Conservation (phyloP, 2,329 filamentous ascomycete species). For the Cladosporium sp. region DNA sequence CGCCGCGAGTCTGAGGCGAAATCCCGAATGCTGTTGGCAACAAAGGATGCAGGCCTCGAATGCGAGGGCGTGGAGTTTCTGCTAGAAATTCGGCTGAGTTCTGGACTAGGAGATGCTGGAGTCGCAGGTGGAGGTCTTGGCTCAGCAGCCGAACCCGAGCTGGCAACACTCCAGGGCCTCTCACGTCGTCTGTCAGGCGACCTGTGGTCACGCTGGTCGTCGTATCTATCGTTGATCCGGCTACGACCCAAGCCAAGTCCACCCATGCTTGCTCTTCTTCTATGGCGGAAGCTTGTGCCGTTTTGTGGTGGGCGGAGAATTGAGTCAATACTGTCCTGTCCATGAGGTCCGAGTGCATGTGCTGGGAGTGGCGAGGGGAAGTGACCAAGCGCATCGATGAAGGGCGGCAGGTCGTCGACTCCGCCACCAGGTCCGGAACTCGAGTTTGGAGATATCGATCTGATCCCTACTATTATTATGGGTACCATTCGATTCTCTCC, state of each 20-base stretch:
- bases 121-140: conserved; percentile 61
- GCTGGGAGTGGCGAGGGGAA: conserved; percentile 38
- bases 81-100: conserved; percentile 45
- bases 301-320: conserved; percentile 52
- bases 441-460: conserved; percentile 56
- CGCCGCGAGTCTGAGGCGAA: conserved; percentile 26
- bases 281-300: conserved; percentile 51
- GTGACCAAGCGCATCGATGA: conserved; percentile 49
- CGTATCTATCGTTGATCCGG: conserved; percentile 34
- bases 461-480: conserved; percentile 65
- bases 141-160: conserved; percentile 32
- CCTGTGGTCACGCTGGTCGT: conserved; percentile 51
- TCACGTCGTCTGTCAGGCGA: conserved; percentile 39
- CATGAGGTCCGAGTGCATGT: conserved; percentile 28
- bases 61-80: conserved; percentile 30
- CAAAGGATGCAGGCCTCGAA: conserved; percentile 29
- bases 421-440: conserved; percentile 35
- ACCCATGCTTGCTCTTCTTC: conserved; percentile 52
- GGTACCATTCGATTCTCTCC: conserved; percentile 59
- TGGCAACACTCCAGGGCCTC: conserved; percentile 33
- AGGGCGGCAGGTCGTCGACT: conserved; percentile 45
- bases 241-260: conserved; percentile 38
- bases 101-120: conserved; percentile 55
- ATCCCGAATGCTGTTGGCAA: conserved; percentile 30
- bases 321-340: conserved; percentile 47